These are phyloP conservation scores for Emiliania huxleyi DNA, from an alignment of 78 protist genomes.

Conservation along the genomic window DNA sequence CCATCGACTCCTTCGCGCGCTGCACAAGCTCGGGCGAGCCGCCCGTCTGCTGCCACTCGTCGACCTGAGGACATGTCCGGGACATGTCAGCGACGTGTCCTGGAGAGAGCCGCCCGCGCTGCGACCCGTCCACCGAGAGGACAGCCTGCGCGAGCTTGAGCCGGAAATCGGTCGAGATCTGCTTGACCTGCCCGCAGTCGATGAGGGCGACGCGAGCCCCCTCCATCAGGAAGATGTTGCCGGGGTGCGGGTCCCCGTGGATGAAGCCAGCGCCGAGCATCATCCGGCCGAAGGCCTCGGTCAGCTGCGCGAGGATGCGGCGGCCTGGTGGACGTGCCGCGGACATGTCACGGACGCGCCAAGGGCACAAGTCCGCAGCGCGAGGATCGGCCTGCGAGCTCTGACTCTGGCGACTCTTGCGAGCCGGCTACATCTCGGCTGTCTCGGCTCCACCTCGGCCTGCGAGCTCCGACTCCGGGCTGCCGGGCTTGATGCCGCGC, in stretches of 20 bases:
- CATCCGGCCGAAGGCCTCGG: constrained; percentile 22
- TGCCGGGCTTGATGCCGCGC: not conserved
- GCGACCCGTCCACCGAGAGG: not conserved
- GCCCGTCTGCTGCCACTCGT: constrained; percentile 1
- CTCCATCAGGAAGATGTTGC: not conserved
- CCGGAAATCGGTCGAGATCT: not conserved
- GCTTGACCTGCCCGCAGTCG: constrained; percentile 66
- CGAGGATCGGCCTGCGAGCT: not conserved
- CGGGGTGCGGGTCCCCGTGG: constrained; percentile 42
- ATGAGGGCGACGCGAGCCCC: constrained; percentile 36
- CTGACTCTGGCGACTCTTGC: too few species aligned
- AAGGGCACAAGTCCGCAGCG: too few species aligned
- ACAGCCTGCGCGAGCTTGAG: not conserved
- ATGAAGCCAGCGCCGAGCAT: constrained; percentile 33
- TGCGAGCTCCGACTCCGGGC: not conserved
- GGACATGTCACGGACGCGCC: too few species aligned
- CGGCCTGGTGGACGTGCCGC: too few species aligned
- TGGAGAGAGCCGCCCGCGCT: too few species aligned
- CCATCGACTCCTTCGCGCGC: not conserved
- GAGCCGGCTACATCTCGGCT: too few species aligned
- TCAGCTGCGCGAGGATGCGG: constrained; percentile 1
- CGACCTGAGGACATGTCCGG: too few species aligned
- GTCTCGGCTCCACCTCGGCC: too few species aligned
- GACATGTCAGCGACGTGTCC: too few species aligned
- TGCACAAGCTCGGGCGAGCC: not conserved